Evolutionary conservation across 441 rosid species (phyloP).

Genomic region (Theobroma grandiflorum): DNA sequence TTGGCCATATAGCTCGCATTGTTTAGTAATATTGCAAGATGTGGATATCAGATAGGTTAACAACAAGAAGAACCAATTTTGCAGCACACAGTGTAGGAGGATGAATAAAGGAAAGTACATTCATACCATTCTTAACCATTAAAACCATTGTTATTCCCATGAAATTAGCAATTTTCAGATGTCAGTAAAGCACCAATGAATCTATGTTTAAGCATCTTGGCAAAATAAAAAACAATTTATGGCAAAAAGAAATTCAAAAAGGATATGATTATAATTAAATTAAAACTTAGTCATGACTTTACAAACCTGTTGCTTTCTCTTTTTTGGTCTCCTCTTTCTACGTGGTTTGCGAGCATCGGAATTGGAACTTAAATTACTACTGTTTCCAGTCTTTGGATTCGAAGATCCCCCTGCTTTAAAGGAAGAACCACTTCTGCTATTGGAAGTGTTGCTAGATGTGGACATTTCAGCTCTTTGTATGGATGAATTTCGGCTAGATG

Average conservation of each 20-base stretch:
- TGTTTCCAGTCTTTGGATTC: conserved; percentile 69
- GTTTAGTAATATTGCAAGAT: not conserved
- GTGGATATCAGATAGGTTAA: not conserved
- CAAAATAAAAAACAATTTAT: not conserved
- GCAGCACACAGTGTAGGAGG: not conserved
- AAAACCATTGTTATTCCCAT: not conserved
- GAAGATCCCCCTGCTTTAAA: conserved; percentile 58
- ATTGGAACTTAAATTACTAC: conserved; percentile 94
- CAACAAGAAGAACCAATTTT: not conserved
- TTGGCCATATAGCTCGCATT: not conserved
- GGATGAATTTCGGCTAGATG: conserved; percentile 63
- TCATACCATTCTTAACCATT: not conserved
- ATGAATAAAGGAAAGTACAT: not conserved
- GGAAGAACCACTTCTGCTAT: conserved; percentile 67
- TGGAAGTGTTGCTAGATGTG: conserved; percentile 69
- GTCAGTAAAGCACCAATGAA: not conserved
- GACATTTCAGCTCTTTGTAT: conserved; percentile 61
- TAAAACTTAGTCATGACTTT: conserved; percentile 10
- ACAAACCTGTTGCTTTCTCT: conserved; percentile 81
- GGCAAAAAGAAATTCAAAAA: not conserved
- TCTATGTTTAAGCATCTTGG: not conserved
- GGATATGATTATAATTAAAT: not conserved
- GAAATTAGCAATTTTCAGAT: not conserved
- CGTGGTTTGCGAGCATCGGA: conserved; percentile 95
- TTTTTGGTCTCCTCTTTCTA: conserved; percentile 95